These are phyloP conservation scores for Apiospora koreana DNA, from an alignment of 2,329 filamentous ascomycete genomes.

Conservation along the genomic window DNA sequence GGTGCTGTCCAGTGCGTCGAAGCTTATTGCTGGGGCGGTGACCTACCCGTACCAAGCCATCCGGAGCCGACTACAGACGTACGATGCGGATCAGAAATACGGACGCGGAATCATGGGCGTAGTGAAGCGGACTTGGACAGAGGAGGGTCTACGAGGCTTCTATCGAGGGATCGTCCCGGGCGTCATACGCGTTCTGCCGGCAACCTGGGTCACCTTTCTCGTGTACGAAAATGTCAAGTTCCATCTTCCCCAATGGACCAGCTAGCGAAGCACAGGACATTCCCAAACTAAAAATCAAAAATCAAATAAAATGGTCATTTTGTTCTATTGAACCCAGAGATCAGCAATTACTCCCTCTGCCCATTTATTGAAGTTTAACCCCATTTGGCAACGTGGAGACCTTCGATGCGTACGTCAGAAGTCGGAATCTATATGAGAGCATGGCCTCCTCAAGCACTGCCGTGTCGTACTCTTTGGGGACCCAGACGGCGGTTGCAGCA, in stretches of 20 bases:
- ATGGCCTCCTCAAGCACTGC: not conserved
- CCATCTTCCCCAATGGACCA: slow-evolving; percentile 53
- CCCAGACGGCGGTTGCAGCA: not conserved
- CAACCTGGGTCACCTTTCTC: slow-evolving; percentile 94
- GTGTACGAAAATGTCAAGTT: slow-evolving; percentile 93
- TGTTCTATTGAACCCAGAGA: too few relatives aligned
- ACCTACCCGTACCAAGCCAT: slow-evolving; percentile 97
- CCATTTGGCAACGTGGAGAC: not conserved
- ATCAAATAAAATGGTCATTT: too few relatives aligned
- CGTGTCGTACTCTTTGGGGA: not conserved
- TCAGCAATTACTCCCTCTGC: not conserved
- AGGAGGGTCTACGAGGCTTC: slow-evolving; percentile 81
- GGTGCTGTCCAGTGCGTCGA: slow-evolving; percentile 76
- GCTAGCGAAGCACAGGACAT: not conserved
- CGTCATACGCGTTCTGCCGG: slow-evolving; percentile 86
- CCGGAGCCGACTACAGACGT: slow-evolving; percentile 84
- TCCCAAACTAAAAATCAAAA: not conserved
- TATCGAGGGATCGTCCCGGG: slow-evolving; percentile 91
- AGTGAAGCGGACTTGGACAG: slow-evolving; percentile 69
- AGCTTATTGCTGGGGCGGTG: slow-evolving; percentile 83
- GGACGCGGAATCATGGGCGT: slow-evolving; percentile 72
- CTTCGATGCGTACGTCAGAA: not conserved
- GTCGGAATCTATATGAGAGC: not conserved
- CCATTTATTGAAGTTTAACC: not conserved
- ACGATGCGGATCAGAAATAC: slow-evolving; percentile 76